phyloP scores from a whole-genome alignment of 768 basidiomycete species.

The Suillus hirtellus region DNA sequence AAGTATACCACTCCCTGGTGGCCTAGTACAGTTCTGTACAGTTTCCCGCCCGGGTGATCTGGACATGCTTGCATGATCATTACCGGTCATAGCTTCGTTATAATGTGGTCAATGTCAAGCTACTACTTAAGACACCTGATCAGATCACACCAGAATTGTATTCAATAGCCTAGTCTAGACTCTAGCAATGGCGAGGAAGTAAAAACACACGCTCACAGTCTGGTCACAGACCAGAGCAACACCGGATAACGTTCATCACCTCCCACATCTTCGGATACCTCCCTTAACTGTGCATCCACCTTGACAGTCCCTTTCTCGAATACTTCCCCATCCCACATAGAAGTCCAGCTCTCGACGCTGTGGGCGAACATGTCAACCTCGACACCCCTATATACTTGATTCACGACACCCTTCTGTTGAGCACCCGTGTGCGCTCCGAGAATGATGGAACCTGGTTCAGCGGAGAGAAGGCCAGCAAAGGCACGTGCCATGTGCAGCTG shows the following conservation, averaged over 20 bases:
- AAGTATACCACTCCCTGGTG: neutral
- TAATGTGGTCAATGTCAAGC: neutral
- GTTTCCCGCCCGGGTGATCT: neutral
- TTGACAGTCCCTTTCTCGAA: conserved; percentile 37
- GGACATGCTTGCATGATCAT: neutral
- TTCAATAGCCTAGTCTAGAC: too few species aligned
- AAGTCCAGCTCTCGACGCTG: conserved; percentile 35
- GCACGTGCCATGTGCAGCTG: conserved; percentile 43
- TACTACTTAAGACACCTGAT: neutral
- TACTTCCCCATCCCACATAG: conserved; percentile 39
- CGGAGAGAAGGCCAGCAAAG: conserved; percentile 43
- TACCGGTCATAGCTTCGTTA: neutral
- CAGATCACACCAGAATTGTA: neutral
- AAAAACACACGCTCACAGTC: neutral
- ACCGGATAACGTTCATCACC: neutral
- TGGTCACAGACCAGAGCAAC: neutral
- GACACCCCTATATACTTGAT: neutral
- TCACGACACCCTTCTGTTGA: neutral
- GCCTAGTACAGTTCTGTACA: neutral
- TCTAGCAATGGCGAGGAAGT: too few species aligned
- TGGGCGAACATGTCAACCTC: conserved; percentile 29
- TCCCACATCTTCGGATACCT: neutral
- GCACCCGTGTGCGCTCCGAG: conserved; percentile 42
- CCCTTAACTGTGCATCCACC: conserved; percentile 15
- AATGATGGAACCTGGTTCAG: conserved; percentile 44